These are phyloP conservation scores for Cyberlindnera maclurae DNA, from an alignment of 805 yeast genomes.

Conservation along the genomic window DNA sequence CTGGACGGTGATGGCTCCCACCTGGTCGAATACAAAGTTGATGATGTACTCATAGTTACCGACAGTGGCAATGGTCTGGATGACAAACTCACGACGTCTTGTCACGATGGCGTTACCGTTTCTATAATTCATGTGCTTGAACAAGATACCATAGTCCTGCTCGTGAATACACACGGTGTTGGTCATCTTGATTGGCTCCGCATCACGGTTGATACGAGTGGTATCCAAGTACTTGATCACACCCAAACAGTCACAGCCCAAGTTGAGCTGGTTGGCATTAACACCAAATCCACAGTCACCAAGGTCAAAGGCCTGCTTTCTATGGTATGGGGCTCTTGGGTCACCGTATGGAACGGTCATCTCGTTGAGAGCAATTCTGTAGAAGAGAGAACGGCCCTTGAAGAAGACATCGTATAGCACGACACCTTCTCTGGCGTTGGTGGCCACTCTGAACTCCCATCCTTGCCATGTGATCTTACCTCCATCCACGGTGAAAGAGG, in stretches of 20 bases:
- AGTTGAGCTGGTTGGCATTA: constrained; percentile 55
- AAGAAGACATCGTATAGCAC: constrained; percentile 66
- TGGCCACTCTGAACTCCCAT: constrained; percentile 69
- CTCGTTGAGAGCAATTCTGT: constrained; percentile 68
- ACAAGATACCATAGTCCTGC: constrained; percentile 69
- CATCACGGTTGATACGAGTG: constrained; percentile 45
- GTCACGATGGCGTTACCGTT: constrained; percentile 57
- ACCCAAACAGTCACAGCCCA: constrained; percentile 83
- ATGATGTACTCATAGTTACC: constrained; percentile 78
- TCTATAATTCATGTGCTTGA: constrained; percentile 77
- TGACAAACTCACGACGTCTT: constrained; percentile 71
- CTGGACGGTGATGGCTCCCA: constrained; percentile 71
- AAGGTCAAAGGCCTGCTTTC: constrained; percentile 82
- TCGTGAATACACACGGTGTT: constrained; percentile 77
- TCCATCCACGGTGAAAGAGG: constrained; percentile 56
- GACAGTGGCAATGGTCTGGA: constrained; percentile 78
- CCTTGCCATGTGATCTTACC: constrained; percentile 71
- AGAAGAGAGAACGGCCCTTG: constrained; percentile 70
- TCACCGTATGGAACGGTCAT: constrained; percentile 90
- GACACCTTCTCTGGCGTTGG: constrained; percentile 73
- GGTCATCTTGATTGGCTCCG: constrained; percentile 56
- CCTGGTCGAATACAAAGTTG: constrained; percentile 67
- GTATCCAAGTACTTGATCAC: constrained; percentile 69
- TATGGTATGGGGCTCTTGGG: constrained; percentile 75
- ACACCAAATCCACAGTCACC: constrained; percentile 84